Conservation (phyloP, 1,284 basidiomycete genomes). For the Ustilago loliicola region DNA sequence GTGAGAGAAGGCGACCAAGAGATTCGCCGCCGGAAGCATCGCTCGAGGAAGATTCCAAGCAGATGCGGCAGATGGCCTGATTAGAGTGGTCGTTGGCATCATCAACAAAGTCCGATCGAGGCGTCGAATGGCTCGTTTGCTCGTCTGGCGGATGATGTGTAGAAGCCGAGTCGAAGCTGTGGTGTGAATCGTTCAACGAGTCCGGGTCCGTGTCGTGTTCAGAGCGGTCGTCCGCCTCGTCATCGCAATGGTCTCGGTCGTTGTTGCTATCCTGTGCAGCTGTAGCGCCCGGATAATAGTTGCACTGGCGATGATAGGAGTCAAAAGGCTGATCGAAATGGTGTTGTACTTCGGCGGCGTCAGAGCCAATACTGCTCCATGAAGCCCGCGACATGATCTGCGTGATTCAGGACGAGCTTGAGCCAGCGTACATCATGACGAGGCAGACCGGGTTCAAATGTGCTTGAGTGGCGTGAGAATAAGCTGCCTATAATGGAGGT, state of each 20-base stretch:
- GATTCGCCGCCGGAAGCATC: slow-evolving; percentile 37
- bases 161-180: slow-evolving; percentile 13
- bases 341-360: slow-evolving; percentile 36
- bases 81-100: slow-evolving; percentile 26
- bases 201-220: neutral
- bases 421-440: neutral
- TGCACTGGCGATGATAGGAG: slow-evolving; percentile 5
- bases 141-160: slow-evolving; percentile 2
- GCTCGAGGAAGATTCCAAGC: slow-evolving; percentile 34
- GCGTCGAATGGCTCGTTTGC: neutral
- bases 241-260: neutral
- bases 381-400: slow-evolving; percentile 27
- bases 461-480: neutral
- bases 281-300: too few relatives aligned
- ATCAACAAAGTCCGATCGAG: slow-evolving; percentile 7
- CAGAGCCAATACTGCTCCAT: slow-evolving; percentile 37
- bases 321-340: slow-evolving; percentile 34
- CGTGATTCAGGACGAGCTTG: neutral
- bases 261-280: neutral
- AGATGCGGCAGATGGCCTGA: slow-evolving; percentile 48
- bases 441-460: neutral
- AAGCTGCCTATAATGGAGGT: neutral
- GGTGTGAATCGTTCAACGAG: slow-evolving; percentile 8
- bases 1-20: slow-evolving; percentile 50
- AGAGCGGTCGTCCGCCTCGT: neutral